These are phyloP conservation scores for Marasmius tenuissimus DNA, from an alignment of 1,284 basidiomycete species.

Conservation along the genomic window DNA sequence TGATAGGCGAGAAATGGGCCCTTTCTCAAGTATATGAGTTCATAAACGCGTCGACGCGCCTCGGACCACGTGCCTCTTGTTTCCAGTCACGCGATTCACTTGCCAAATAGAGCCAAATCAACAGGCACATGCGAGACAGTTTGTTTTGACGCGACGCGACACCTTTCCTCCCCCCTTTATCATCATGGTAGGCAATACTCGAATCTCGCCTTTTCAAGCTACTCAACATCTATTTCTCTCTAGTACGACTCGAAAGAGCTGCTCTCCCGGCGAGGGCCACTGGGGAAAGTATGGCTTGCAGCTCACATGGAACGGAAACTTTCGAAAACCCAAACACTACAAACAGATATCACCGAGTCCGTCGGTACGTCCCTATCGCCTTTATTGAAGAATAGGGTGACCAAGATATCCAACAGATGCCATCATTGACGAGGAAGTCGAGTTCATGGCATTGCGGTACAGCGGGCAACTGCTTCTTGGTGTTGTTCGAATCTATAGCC, in stretches of 20 bases:
- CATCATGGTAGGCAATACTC: slow-evolving; percentile 31
- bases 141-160: slow-evolving; percentile 7
- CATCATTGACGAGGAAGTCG: slow-evolving; percentile 87
- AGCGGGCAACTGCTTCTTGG: slow-evolving; percentile 95
- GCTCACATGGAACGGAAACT: slow-evolving; percentile 99
- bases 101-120: slow-evolving; percentile 23
- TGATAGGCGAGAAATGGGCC: no score
- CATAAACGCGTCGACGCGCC: no score
- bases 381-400: neutral
- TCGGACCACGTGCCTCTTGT: no score
- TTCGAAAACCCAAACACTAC: slow-evolving; percentile 91
- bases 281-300: slow-evolving; percentile 97
- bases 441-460: slow-evolving; percentile 89
- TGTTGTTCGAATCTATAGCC: slow-evolving; percentile 95
- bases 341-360: slow-evolving; percentile 92
- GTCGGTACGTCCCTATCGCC: slow-evolving; percentile 55
- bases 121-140: neutral
- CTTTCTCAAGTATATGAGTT: no score
- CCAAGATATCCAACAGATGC: slow-evolving; percentile 54
- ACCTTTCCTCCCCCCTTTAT: slow-evolving; percentile 11
- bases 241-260: slow-evolving; percentile 94
- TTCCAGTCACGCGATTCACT: neutral
- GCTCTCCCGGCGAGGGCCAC: slow-evolving; percentile 88
- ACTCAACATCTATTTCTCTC: no score
- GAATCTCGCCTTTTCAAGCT: no score